Base-by-base conservation (phyloP, 768 basidiomycete genomes). In the Tremella yokohamensis region DNA sequence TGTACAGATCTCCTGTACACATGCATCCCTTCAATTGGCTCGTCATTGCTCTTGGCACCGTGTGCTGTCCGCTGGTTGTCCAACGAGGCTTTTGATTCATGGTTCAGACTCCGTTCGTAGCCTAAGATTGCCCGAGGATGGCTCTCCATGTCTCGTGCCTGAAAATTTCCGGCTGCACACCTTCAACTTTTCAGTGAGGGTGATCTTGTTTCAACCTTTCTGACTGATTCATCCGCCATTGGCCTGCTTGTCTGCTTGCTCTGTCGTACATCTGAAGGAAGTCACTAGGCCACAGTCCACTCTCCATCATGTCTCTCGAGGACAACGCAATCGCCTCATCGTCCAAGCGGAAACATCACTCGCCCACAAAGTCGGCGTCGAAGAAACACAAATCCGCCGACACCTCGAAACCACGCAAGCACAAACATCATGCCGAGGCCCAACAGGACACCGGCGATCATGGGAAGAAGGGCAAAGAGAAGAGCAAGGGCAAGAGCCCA, bases 401-500 rank as follows among this genome's bases (percentile, higher is more conserved):
- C 20, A 9, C 13, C 1, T 49, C 37, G 3, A 60, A 64, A 49
- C 34, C 49, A 3, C 34, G 34, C 16, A 54, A 57, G 52, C 20
- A 48, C 24, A 26, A 45, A 13, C 42, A 54, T 44, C 25, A 34
- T 19, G 20, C 52, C 53, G 39, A 44, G 11, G 9, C 22, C 13
- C 26, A 37, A 15, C 37, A 45, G n/a, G 22, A 22, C 53, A 1
- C 11, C 48, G 39, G 56, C 42, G 8, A 34, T 34, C 25, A 26
- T 25, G 49, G 66, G 62, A 42, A 37, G 60, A 57, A 16, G 54
- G 25, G 20, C 12, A 62, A 57, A 44, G 45, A 56, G 8, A 53
- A 54, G 20, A 63, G 74, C 73, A 75, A 77, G 66, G 75, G 55
- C 42, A 57, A 65, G 60, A 68, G 57, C 58, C 84, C 52, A 77